Base-by-base conservation (phyloP, 2,329 filamentous ascomycete genomes). In the Leptographium procerum region DNA sequence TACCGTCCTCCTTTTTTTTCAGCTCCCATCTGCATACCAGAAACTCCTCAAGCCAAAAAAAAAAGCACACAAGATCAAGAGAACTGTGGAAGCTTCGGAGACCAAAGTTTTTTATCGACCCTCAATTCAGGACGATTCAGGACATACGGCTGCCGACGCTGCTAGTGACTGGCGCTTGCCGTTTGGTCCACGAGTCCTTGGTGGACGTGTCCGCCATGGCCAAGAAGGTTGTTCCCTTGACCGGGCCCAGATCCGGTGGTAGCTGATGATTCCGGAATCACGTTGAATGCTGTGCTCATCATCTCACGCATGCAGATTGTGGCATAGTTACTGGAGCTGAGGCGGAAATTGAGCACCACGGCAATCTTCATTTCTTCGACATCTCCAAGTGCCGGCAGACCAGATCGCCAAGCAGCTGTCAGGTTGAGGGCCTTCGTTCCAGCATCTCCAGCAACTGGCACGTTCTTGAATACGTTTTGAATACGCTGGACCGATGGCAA, bases 251-350 rank as follows among this genome's bases (percentile, higher is more conserved):
- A 26, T 26, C 31, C 22, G 54, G 9, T 29, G 29, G 29, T 11
- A 26, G 36, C 14, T 43, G 55, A 43, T 22, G 55, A 16, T 10
- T 24, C n/a, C n/a, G 47, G 24, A 13, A 26, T 29, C 6, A 19
- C 40, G 22, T 14, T 13, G n/a, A 55, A 14, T 6, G 52, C 19
- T 26, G 51, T 56, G 56, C 61, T 60, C 66, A 67, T 68, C 58
- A 72, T 68, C 64, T 72, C 70, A 2, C 70, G 69, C 28, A 72
- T 65, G 26, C 70, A 69, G 57, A 72, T 65, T 16, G 70, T 72
- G 1, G 70, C 70, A 51, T 72, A 72, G 63, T 70, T 71, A 65
- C 70, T 72, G 19, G 66, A 60, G 55, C 66, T 67, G 9, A 72
- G 64, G 40, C 69, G 67, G 59, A 72, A 72, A 59, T 71, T 71